phyloP scores from a whole-genome alignment of 306 rosid species.

The Trichosanthes truncata region DNA sequence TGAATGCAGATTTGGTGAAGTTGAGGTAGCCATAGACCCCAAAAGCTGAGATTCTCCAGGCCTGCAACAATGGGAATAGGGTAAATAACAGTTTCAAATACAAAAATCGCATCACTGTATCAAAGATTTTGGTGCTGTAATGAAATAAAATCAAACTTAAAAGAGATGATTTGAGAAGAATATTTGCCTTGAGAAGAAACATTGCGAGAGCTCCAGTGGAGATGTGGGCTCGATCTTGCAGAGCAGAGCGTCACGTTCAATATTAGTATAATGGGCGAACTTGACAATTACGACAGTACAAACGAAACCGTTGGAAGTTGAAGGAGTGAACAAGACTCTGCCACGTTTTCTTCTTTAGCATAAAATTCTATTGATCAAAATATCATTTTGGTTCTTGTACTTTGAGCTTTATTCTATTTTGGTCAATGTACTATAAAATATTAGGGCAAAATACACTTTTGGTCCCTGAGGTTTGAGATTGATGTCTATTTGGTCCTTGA shows the following conservation, averaged over 20 bases:
- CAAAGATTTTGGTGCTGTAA: background rate
- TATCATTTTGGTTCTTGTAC: no score
- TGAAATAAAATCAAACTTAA: no score
- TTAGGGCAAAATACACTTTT: no score
- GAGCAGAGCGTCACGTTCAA: background rate
- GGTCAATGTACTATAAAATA: no score
- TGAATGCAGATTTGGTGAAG: conserved; percentile 80
- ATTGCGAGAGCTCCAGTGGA: conserved; percentile 30
- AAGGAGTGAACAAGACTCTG: background rate
- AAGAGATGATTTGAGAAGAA: background rate
- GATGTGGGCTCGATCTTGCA: background rate
- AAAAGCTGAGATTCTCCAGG: conserved; percentile 74
- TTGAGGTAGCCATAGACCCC: conserved; percentile 68
- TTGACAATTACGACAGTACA: no score
- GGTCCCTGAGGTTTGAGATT: no score
- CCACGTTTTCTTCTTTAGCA: background rate
- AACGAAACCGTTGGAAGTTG: background rate
- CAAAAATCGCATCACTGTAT: background rate
- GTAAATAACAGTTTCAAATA: background rate
- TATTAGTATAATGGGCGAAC: no score
- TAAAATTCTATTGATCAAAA: no score
- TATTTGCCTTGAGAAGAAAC: conserved; percentile 60
- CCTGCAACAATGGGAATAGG: conserved; percentile 22
- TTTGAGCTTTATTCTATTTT: no score
- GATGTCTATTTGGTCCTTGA: no score